phyloP scores from a whole-genome alignment of 805 yeast genomes.

The Yarrowia sp. region DNA sequence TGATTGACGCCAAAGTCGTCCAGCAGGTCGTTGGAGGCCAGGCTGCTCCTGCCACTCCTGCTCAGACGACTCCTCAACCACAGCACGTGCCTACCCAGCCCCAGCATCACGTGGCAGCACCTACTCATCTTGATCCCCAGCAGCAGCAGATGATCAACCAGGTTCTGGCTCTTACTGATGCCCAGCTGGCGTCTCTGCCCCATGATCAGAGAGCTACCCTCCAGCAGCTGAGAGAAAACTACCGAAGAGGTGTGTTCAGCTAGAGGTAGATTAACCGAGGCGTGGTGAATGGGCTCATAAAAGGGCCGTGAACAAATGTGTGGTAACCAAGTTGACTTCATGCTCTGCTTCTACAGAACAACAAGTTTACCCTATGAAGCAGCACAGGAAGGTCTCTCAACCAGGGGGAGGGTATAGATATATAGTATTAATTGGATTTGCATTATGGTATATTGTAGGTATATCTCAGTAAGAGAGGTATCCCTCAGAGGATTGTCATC shows the following conservation, averaged over 20 bases:
- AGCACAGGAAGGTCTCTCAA: too few species aligned
- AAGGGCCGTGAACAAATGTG: too few species aligned
- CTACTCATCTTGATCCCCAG: slow-evolving; percentile 49
- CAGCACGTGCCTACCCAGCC: slow-evolving; percentile 32
- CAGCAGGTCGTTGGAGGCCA: slow-evolving; percentile 44
- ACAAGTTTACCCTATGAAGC: too few species aligned
- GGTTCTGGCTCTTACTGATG: slow-evolving; percentile 58
- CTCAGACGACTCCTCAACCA: slow-evolving; percentile 38
- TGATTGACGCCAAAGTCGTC: slow-evolving; percentile 47
- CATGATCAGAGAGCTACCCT: slow-evolving; percentile 55
- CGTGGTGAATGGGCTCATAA: not conserved
- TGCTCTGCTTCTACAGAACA: too few species aligned
- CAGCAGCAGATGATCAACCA: slow-evolving; percentile 58
- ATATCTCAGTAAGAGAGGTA: too few species aligned
- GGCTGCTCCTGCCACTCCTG: slow-evolving; percentile 11
- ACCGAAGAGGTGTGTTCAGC: slow-evolving; percentile 39
- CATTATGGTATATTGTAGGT: not conserved
- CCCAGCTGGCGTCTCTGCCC: slow-evolving; percentile 57
- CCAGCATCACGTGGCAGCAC: slow-evolving; percentile 38
- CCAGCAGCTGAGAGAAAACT: slow-evolving; percentile 44
- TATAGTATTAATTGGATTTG: slow-evolving; percentile 15
- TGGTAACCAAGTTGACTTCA: too few species aligned
- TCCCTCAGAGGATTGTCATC: too few species aligned
- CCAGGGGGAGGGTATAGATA: not conserved
- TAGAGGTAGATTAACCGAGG: not conserved